phyloP scores from a whole-genome alignment of 2,329 filamentous ascomycete species.

The Sporothrix brunneoviolacea region DNA sequence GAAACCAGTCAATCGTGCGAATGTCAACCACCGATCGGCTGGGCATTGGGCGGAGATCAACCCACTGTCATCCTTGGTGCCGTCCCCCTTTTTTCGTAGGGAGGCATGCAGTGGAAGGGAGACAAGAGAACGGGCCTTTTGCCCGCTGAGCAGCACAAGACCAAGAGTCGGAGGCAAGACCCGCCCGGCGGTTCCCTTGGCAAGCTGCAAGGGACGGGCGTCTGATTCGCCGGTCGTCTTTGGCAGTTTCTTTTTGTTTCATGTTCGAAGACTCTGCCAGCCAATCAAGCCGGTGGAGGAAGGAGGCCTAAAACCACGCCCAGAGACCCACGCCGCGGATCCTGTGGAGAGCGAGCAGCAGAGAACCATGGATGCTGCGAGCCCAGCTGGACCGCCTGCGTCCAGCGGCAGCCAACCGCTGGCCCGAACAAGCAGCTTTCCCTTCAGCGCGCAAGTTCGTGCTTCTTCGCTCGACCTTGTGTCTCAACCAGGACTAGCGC shows the following conservation, averaged over 20 bases:
- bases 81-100: not conserved
- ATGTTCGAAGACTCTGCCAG: not conserved
- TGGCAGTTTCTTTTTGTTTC: constrained; percentile 14
- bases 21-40: not conserved
- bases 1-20: constrained; percentile 1
- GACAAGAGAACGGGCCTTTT: too few species aligned
- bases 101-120: not conserved
- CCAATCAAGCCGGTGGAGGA: constrained; percentile 8
- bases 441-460: too few species aligned
- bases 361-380: too few species aligned
- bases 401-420: constrained; percentile 1
- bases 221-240: constrained; percentile 7
- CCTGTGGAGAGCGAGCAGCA: not conserved
- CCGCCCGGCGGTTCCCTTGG: too few species aligned
- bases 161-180: not conserved
- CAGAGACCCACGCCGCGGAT: not conserved
- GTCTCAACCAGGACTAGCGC: constrained; percentile 8
- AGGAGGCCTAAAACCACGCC: not conserved
- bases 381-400: not conserved
- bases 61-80: not conserved
- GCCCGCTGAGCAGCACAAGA: too few species aligned
- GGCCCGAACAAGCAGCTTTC: too few species aligned
- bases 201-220: constrained; percentile 11
- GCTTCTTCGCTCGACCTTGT: not conserved
- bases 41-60: constrained; percentile 2